A percentile compares a stretch with the other conserved stretches of the same genome.
Conservation (phyloP, 768 basidiomycete genomes). For the Plicaturopsis crispa region DNA sequence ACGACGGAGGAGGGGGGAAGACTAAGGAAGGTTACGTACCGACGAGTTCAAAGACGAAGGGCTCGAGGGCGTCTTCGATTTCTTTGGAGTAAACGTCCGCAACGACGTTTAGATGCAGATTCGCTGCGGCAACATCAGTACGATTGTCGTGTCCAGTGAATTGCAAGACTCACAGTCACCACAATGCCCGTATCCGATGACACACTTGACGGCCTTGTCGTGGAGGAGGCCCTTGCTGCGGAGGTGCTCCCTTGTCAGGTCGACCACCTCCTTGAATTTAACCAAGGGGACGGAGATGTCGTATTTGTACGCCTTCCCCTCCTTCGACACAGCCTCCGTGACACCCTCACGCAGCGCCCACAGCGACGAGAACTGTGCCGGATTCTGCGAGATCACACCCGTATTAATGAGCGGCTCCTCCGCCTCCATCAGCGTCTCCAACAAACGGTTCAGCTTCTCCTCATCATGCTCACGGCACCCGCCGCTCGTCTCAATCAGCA, state of each 20-base stretch:
- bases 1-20: background rate
- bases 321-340: conserved; percentile 87
- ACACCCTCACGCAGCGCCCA: conserved; percentile 93
- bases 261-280: conserved; percentile 83
- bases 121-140: conserved; percentile 50
- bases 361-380: conserved; percentile 80
- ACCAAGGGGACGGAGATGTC: conserved; percentile 86
- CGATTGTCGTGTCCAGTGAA: background rate
- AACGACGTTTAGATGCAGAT: conserved; percentile 88
- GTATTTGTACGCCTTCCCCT: conserved; percentile 96
- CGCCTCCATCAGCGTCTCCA: conserved; percentile 70
- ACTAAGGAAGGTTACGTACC: conserved; percentile 35
- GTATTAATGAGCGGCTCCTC: conserved; percentile 77
- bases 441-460: conserved; percentile 83
- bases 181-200: conserved; percentile 93
- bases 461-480: conserved; percentile 89
- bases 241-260: conserved; percentile 68
- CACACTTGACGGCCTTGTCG: conserved; percentile 71
- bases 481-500: conserved; percentile 92
- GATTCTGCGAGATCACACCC: conserved; percentile 87
- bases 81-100: conserved; percentile 78
- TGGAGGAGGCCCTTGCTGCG: conserved; percentile 60
- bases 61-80: conserved; percentile 83
- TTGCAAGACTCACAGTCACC: conserved; percentile 70
- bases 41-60: conserved; percentile 90